Evolutionary conservation across 2,329 filamentous ascomycete species (phyloP).

Genomic region (Stagonosporopsis rhizophila): DNA sequence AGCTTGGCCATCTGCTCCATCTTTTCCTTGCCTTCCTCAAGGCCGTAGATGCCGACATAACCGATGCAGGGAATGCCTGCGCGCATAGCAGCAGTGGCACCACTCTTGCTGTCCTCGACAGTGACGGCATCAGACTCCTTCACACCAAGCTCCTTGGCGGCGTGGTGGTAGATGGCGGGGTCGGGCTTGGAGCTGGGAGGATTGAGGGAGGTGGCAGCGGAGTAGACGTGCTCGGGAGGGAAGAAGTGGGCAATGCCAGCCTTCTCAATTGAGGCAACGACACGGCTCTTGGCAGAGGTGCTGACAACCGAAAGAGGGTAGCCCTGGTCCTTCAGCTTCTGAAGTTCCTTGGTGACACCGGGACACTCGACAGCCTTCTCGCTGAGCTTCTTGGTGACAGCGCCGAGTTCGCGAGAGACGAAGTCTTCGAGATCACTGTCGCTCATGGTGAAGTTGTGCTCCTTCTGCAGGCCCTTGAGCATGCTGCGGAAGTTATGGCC

Average conservation of each 20-base stretch:
- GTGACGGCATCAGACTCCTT: slow-evolving; percentile 75
- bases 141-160: slow-evolving; percentile 76
- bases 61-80: slow-evolving; percentile 83
- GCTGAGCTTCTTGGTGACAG: slow-evolving; percentile 81
- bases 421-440: slow-evolving; percentile 74
- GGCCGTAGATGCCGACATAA: slow-evolving; percentile 74
- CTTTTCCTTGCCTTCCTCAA: slow-evolving; percentile 53
- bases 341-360: slow-evolving; percentile 72
- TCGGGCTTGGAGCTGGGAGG: slow-evolving; percentile 90
- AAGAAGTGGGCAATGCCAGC: slow-evolving; percentile 84
- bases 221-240: slow-evolving; percentile 76
- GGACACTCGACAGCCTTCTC: slow-evolving; percentile 71
- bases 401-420: slow-evolving; percentile 79
- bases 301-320: slow-evolving; percentile 83
- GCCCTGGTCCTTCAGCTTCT: slow-evolving; percentile 67
- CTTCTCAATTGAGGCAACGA: slow-evolving; percentile 79
- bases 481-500: slow-evolving; percentile 95
- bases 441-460: slow-evolving; percentile 74
- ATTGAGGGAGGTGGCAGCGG: slow-evolving; percentile 77
- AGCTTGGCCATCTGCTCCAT: slow-evolving; percentile 59
- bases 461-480: slow-evolving; percentile 77
- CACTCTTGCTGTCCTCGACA: slow-evolving; percentile 88
- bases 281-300: slow-evolving; percentile 78
- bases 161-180: slow-evolving; percentile 84
- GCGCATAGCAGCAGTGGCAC: slow-evolving; percentile 76